These are phyloP conservation scores for Synchytrium microbalum DNA, from an alignment of 371 early-diverging fungal species.

Conservation along the genomic window DNA sequence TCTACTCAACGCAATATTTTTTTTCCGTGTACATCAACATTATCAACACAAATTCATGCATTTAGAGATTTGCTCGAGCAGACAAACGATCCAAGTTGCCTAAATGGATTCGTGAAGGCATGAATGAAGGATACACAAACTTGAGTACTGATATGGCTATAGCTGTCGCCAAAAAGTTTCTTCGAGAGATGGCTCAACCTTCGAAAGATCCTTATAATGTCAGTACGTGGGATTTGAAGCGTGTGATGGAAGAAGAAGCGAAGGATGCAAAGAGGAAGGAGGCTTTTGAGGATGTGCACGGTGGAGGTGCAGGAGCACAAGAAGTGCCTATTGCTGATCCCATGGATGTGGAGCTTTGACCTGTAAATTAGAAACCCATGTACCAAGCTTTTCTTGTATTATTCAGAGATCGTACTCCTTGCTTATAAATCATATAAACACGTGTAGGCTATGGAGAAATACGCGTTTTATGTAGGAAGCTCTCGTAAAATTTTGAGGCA, in stretches of 20 bases:
- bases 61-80: constrained; percentile 78
- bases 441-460: too few species aligned
- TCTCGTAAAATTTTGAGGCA: too few species aligned
- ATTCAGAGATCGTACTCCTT: too few species aligned
- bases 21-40: neutral
- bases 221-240: neutral
- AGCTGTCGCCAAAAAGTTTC: constrained; percentile 88
- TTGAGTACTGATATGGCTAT: constrained; percentile 98
- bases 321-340: neutral
- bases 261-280: neutral
- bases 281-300: neutral
- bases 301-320: neutral
- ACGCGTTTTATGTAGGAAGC: too few species aligned
- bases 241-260: neutral
- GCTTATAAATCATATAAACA: too few species aligned
- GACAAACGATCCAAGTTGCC: constrained; percentile 97
- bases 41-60: neutral
- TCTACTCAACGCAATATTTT: too few species aligned
- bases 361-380: too few species aligned
- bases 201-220: constrained; percentile 23
- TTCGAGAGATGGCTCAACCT: constrained; percentile 96
- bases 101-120: constrained; percentile 92
- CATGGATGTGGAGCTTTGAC: neutral
- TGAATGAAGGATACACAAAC: constrained; percentile 86
- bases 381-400: too few species aligned